Base-by-base conservation (phyloP, 305 asterid species). In the Fraxinus velutina region DNA sequence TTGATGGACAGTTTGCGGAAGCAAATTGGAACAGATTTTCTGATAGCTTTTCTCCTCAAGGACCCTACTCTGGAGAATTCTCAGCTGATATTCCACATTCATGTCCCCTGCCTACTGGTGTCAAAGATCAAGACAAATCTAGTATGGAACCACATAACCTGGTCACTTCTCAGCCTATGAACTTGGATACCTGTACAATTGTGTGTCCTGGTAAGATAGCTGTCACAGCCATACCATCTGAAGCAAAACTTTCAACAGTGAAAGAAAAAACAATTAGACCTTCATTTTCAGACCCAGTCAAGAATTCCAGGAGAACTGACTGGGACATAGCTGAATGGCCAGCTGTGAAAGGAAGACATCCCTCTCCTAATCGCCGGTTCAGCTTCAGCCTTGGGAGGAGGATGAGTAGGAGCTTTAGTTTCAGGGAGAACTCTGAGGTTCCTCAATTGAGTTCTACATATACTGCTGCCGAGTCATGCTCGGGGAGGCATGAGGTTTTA, bases 351-450 rank as follows among this genome's bases (percentile, higher is more conserved):
- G 96, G 89, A 80, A 87, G 95, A 86, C 85, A 90, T 75, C 88
- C 92, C 52, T 92, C 97, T 30, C 96, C 97, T 62, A 87, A 85
- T 44, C 87, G 92, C 60, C 87, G 98, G 42, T 93, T 94, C 83
- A 94, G 96, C 89, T 90, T 95, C 83, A 88, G 85, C 88, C 78
- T 91, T 27, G 88, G 95, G 79, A 89, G 83, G 88, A 85, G 83
- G 88, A 85, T 92, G 89, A 87, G 96, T 90, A 90, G 96, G 87
- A 92, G 94, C 88, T 85, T 87, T 86, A 93, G 96, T 88, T 92
- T 92, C 70, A 95, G 90, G 92, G 99, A 95, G 72, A 84, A 84
- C 73, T 90, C 95, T 7, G 81, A 83, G 32, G 86, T 72, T 86
- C 87, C 95, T 47, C 89, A 89, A 60, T 19, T 70, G 78, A 88